phyloP scores from a whole-genome alignment of 495 filamentous ascomycete genomes.

The Penicillium ochrochloron region DNA sequence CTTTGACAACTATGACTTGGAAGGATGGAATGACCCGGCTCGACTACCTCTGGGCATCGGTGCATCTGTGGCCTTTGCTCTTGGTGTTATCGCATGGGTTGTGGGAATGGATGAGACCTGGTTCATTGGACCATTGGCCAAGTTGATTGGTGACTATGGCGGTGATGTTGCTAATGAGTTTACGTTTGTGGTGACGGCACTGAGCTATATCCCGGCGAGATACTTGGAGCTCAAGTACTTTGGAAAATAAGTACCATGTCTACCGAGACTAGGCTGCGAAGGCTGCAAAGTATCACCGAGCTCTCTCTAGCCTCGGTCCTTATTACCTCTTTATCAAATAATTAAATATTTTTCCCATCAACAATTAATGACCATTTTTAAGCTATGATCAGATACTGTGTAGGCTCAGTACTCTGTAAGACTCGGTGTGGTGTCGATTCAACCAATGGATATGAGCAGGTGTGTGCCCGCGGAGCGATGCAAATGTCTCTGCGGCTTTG shows the following conservation, averaged over 20 bases:
- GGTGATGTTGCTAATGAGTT: slow-evolving; percentile 40
- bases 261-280: neutral
- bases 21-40: slow-evolving; percentile 40
- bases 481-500: neutral
- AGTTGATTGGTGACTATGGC: slow-evolving; percentile 29
- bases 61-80: slow-evolving; percentile 35
- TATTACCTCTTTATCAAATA: neutral
- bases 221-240: slow-evolving; percentile 36
- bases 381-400: neutral
- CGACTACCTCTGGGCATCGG: slow-evolving; percentile 37
- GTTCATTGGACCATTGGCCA: slow-evolving; percentile 35
- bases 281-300: no score
- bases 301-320: no score
- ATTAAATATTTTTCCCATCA: neutral
- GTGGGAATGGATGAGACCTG: slow-evolving; percentile 48
- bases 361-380: neutral
- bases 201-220: slow-evolving; percentile 28
- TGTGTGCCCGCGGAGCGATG: neutral
- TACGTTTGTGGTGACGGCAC: slow-evolving; percentile 30
- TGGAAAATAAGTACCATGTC: slow-evolving; percentile 25
- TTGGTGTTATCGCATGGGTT: slow-evolving; percentile 39
- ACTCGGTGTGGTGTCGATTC: no score
- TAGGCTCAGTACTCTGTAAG: no score
- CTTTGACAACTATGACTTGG: slow-evolving; percentile 46
- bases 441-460: no score